These are phyloP conservation scores for Fraxinus pennsylvanica DNA, from an alignment of 257 asterid species.

Conservation along the genomic window DNA sequence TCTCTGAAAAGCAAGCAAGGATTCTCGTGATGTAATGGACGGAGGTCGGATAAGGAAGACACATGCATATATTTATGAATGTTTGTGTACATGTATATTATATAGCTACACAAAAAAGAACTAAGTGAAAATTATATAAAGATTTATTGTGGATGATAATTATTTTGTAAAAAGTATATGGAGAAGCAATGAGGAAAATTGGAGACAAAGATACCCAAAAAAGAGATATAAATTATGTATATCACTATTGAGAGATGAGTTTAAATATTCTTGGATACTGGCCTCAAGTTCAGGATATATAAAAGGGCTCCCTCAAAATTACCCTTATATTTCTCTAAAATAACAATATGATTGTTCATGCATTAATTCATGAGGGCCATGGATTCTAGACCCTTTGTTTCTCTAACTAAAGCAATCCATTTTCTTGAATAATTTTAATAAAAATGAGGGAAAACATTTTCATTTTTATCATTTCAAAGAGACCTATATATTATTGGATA, in stretches of 20 bases:
- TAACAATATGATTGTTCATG: constrained; percentile 1
- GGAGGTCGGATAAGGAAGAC: background rate
- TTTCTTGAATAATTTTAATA: background rate
- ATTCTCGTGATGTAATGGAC: background rate
- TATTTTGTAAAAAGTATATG: background rate
- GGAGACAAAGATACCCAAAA: background rate
- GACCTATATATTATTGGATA: background rate
- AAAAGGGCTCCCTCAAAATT: background rate
- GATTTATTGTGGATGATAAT: background rate
- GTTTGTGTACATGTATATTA: background rate
- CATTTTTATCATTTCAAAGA: background rate
- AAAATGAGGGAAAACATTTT: background rate
- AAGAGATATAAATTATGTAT: background rate
- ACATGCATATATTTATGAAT: background rate
- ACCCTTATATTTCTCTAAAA: background rate
- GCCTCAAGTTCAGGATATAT: constrained; percentile 5
- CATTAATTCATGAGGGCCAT: constrained; percentile 8
- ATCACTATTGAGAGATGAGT: background rate
- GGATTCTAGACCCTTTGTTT: background rate
- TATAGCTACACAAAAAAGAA: background rate
- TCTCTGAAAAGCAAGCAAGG: background rate
- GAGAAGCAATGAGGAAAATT: background rate
- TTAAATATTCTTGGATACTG: background rate
- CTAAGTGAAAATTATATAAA: background rate
- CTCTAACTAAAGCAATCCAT: background rate